Percentiles rank a stretch among this genome's conserved stretches.
These are phyloP conservation scores for Penicillium verhagenii DNA, from an alignment of 495 filamentous ascomycete species.

Conservation along the genomic window DNA sequence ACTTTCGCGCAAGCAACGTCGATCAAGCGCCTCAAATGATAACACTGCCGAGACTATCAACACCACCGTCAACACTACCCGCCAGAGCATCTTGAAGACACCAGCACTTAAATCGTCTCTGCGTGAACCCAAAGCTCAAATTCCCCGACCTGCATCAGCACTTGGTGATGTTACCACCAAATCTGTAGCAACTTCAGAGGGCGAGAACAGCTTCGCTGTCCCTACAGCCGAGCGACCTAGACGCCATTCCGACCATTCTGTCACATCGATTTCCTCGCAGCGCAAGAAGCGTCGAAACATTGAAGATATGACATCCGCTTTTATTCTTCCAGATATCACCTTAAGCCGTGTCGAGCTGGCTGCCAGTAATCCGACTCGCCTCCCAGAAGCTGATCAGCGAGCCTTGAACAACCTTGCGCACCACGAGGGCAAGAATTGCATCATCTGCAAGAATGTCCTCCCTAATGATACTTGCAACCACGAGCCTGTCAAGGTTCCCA, in stretches of 20 bases:
- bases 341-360: conserved; percentile 40
- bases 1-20: conserved; percentile 45
- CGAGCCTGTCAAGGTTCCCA: conserved; percentile 60
- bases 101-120: conserved; percentile 47
- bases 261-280: conserved; percentile 22
- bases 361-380: conserved; percentile 30
- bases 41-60: conserved; percentile 31
- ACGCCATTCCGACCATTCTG: conserved; percentile 49
- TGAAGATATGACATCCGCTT: conserved; percentile 79
- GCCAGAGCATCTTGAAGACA: conserved; percentile 36
- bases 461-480: conserved; percentile 39
- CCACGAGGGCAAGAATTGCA: conserved; percentile 71
- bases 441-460: conserved; percentile 64
- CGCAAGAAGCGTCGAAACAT: conserved; percentile 34
- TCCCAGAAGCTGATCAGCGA: conserved; percentile 53
- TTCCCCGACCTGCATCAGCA: conserved; percentile 39
- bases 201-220: conserved; percentile 31
- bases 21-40: conserved; percentile 31
- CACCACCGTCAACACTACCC: conserved; percentile 36
- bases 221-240: conserved; percentile 35
- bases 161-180: conserved; percentile 35
- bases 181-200: conserved; percentile 29
- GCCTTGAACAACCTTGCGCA: conserved; percentile 58
- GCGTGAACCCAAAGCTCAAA: conserved; percentile 34
- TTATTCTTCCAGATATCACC: conserved; percentile 70